Evolutionary conservation across 2,329 filamentous ascomycete genomes (phyloP), one percentile per base, ranked within the genome.

Genomic region (Cladophialophora bantiana): DNA sequence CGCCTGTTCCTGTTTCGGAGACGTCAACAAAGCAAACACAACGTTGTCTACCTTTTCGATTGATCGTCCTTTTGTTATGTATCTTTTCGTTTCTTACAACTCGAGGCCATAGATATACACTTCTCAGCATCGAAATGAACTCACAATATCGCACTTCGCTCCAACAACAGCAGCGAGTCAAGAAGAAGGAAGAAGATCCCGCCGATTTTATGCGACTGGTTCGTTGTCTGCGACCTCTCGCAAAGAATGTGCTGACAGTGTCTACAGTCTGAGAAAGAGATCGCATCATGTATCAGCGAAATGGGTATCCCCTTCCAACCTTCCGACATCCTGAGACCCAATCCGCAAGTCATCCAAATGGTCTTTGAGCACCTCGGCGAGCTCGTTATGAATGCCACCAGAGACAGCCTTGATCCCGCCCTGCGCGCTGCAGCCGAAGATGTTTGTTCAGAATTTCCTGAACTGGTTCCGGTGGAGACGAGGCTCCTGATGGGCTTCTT

Each of bases 301-400:
- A 97, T 98, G 75, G 94, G 94, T 66, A 94, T 98, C 74, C 89
- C 88, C 34, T 97, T 98, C 79, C 91, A 88, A 40, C 84, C 94
- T 18, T 87, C 90, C 68, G 94, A 99, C 80, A 86, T 99, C 48
- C 89, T 94, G 74, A 98, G 97, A 77, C 95, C 95, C 4, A 97
- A 97, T 74, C 90, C 95, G 2, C 88, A 94, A 68, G 93, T 97
- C 75, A 94, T 98, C 62, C 95, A 99, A 80, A 93, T 95, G 83
- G 93, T 99, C 60, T 96, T 98, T 77, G 95, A 99, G 84, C 96
- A 93, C 90, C 95, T 99, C 73, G 94, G 93, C 66, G 94, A 97
- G 76, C 84, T 97, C 18, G 86, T 98, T 34, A 92, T 97, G 83
- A 97, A 97, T 81, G 90, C 92, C 62, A 97, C 94, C 40, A 91